These are phyloP conservation scores for Ascoidea asiatica DNA, from an alignment of 805 yeast species.

Conservation along the genomic window DNA sequence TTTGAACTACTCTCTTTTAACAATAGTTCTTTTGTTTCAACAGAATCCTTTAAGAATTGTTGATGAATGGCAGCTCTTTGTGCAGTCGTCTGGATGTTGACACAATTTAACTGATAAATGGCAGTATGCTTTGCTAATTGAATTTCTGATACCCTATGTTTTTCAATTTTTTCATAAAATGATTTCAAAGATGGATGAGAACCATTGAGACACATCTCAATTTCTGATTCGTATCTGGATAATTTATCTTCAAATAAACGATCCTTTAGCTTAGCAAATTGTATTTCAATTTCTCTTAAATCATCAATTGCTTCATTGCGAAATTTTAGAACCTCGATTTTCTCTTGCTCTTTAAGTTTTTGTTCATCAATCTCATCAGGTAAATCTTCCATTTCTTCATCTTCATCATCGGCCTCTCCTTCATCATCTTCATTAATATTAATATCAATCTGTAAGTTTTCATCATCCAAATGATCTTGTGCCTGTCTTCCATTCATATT, in stretches of 20 bases:
- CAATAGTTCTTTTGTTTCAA: conserved; percentile 53
- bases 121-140: conserved; percentile 33
- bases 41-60: conserved; percentile 53
- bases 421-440: conserved; percentile 12
- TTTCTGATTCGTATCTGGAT: conserved; percentile 62
- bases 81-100: conserved; percentile 71
- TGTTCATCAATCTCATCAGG: conserved; percentile 15
- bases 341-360: conserved; percentile 17
- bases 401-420: conserved; percentile 8
- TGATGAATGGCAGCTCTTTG: conserved; percentile 74
- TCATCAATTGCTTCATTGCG: conserved; percentile 57
- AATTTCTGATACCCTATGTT: conserved; percentile 60
- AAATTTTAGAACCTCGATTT: conserved; percentile 11
- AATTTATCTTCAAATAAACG: conserved; percentile 74
- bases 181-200: conserved; percentile 81
- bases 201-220: conserved; percentile 77
- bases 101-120: conserved; percentile 59
- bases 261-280: conserved; percentile 80
- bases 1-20: conserved; percentile 62
- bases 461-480: neutral
- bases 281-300: conserved; percentile 69
- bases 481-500: too few species aligned
- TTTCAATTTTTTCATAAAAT: conserved; percentile 57
- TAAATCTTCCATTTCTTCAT: conserved; percentile 14
- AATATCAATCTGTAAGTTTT: conserved; percentile 6